Evolutionary conservation across 208 protist species (phyloP).

Genomic region (Acanthamoeba triangularis): DNA sequence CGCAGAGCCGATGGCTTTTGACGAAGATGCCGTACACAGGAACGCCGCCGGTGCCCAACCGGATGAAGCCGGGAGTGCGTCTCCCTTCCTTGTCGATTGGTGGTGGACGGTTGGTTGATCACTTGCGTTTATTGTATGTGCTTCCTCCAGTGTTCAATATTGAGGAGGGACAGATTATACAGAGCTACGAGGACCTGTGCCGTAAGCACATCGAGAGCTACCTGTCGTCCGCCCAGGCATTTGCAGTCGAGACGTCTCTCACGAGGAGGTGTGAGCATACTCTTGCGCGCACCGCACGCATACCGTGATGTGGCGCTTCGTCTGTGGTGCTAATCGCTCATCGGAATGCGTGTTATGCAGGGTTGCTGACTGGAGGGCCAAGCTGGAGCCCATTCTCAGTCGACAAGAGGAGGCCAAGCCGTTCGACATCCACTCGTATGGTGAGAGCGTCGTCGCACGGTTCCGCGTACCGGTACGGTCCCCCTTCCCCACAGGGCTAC

Average conservation of each 20-base stretch:
- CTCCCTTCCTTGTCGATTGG: not conserved
- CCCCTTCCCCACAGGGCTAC: not conserved
- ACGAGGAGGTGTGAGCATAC: not conserved
- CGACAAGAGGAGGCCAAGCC: conserved; percentile 71
- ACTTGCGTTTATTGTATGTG: not conserved
- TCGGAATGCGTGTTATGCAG: not conserved
- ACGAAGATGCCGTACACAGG: conserved; percentile 54
- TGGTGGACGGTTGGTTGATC: not conserved
- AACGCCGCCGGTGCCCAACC: not conserved
- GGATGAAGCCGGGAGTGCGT: not conserved
- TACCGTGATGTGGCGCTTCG: not conserved
- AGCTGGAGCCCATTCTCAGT: conserved; percentile 80
- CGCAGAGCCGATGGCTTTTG: conserved; percentile 72
- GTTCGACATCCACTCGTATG: conserved; percentile 84
- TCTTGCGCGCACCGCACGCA: not conserved
- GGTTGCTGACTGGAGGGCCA: conserved; percentile 83
- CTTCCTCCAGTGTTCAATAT: not conserved
- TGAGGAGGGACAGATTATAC: conserved; percentile 16
- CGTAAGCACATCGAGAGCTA: conserved; percentile 81
- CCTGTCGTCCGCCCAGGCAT: conserved; percentile 75
- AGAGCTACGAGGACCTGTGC: conserved; percentile 81
- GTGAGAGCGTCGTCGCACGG: conserved; percentile 75
- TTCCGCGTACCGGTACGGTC: not conserved
- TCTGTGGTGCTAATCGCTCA: not conserved
- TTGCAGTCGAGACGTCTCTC: conserved; percentile 60